phyloP scores from a whole-genome alignment of 345 rosid species.

The Passiflora organensis region DNA sequence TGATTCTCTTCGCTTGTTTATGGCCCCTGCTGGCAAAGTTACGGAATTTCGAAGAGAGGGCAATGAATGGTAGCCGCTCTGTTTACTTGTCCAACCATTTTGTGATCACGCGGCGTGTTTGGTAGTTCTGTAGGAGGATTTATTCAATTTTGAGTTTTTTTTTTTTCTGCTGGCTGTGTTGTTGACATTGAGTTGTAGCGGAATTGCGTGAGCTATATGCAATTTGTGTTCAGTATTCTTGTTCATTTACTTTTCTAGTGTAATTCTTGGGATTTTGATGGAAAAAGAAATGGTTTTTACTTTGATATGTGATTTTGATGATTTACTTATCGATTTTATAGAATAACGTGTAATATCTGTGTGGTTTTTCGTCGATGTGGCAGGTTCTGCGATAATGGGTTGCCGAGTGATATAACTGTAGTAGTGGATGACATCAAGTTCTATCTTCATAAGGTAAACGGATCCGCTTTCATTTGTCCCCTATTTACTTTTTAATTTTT shows the following conservation, averaged over 20 bases:
- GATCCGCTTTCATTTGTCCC: too few species aligned
- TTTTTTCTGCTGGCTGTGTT: too few species aligned
- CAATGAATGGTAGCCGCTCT: constrained; percentile 55
- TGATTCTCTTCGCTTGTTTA: constrained; percentile 22
- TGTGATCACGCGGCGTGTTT: neutral
- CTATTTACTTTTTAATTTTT: too few species aligned
- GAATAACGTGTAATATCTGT: constrained; percentile 1
- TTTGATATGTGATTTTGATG: constrained; percentile 4
- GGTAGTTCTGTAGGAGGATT: neutral
- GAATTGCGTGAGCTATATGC: neutral
- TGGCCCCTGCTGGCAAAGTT: constrained; percentile 81
- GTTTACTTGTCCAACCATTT: constrained; percentile 3
- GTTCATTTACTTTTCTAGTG: neutral
- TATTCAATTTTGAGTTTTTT: neutral
- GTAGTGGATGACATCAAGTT: constrained; percentile 56
- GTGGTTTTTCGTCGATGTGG: constrained; percentile 19
- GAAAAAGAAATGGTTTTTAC: too few species aligned
- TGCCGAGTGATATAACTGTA: constrained; percentile 70
- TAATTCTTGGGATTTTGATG: constrained; percentile 1
- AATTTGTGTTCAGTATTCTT: neutral
- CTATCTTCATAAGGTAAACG: constrained; percentile 86
- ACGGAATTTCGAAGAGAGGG: constrained; percentile 72
- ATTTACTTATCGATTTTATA: neutral
- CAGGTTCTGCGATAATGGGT: constrained; percentile 76
- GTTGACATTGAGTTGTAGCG: neutral